Evolutionary conservation across 1,139 yeast genomes (phyloP), one percentile per base, ranked within the genome.

Genomic region (Blastobotrys aristatus): DNA sequence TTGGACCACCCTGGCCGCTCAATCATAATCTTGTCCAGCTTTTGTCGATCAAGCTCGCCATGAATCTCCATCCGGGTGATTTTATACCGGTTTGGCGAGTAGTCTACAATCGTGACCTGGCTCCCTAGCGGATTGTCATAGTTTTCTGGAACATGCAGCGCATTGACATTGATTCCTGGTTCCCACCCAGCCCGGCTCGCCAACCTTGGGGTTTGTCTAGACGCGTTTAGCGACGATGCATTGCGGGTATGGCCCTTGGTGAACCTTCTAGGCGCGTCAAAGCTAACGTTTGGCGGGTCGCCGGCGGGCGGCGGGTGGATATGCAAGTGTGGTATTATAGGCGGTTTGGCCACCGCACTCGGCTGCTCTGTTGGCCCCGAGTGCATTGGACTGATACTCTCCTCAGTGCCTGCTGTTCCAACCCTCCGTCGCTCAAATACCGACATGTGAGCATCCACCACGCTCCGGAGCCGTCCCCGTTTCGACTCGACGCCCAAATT

Each of bases 91-190:
- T 55, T 54, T 32, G 64, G 58, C 31, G 69, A 66, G 57, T 76
- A 77, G 53, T 77, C 82, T 0, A 76, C 72, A 6, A 76, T 61
- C 1, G 77, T 73, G 10, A 75, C 66, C 1, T 71, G 66, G 1
- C 79, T 73, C 0, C 79, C 79, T 4, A 71, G 66, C 0, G 79
- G 69, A 16, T 69, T 67, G 26, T 45, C 27, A 29, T 27, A 45
- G 17, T 40, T 40, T 11, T 34, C 36, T 5, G 44, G 40, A 2
- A 37, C 36, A 7, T 13, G 22, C 7, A 1, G 78, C 75, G 1
- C 74, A 4, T 69, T 59, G 29, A 75, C 66, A 55, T 77, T 75
- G 21, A 76, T 69, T 14, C 82, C 82, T 0, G 82, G 82, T 54
- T 77, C 82, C 76, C 77, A 73, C 17, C 71, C 74, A 6, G 75